Conservation (phyloP, 352 stramenopile genomes). For the Pythium rishiriense region DNA sequence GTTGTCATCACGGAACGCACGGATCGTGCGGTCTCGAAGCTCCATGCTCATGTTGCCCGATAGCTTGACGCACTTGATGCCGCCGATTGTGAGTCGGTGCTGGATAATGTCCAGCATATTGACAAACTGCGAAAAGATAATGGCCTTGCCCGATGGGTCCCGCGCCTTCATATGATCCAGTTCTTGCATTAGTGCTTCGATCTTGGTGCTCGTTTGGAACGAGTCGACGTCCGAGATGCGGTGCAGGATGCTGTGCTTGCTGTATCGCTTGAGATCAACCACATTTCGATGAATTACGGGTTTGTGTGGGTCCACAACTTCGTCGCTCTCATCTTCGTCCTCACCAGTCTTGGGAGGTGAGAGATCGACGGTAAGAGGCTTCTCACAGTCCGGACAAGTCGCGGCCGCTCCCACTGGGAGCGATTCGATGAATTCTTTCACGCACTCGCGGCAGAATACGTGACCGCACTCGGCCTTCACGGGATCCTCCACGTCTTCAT, state of each 20-base stretch:
- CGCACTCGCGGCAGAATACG: conserved; percentile 90
- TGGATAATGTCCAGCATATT: conserved; percentile 99
- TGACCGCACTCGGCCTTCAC: conserved; percentile 90
- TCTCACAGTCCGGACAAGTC: conserved; percentile 78
- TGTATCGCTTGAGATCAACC: conserved; percentile 63
- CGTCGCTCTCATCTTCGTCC: conserved; percentile 20
- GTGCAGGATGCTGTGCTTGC: conserved; percentile 73
- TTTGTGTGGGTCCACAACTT: conserved; percentile 23
- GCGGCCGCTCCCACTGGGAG: conserved; percentile 55
- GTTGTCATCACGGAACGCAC: conserved; percentile 87
- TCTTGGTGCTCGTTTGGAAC: conserved; percentile 95
- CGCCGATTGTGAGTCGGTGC: conserved; percentile 91
- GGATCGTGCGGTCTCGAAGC: conserved; percentile 77
- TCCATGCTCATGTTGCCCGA: conserved; percentile 91
- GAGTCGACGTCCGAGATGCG: conserved; percentile 59
- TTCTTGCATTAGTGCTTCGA: conserved; percentile 98
- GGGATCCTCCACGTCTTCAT: conserved; percentile 90
- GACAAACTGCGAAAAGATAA: conserved; percentile 99
- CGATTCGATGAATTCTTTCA: conserved; percentile 80
- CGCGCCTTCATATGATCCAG: conserved; percentile 92
- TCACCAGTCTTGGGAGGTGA: conserved; percentile 31
- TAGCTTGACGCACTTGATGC: conserved; percentile 90
- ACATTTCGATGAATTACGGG: conserved; percentile 25
- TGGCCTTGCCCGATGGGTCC: conserved; percentile 96
- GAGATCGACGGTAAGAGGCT: conserved; percentile 86